Base-by-base conservation (phyloP, 805 yeast genomes). In the Cyberlindnera veronae region DNA sequence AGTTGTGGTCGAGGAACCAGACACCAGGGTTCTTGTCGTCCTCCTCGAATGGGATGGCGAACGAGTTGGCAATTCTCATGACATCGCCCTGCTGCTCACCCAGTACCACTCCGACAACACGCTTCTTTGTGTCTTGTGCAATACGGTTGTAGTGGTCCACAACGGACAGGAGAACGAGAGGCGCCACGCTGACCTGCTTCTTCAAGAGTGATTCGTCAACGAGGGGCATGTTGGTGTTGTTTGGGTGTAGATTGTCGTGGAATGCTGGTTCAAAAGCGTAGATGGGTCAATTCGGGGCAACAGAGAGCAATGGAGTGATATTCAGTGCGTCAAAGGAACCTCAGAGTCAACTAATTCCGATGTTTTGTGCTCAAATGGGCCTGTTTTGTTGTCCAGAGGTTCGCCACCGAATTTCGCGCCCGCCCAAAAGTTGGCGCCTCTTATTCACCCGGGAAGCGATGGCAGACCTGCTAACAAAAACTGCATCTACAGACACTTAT, bases 21-120 rank as follows among this genome's bases (percentile, higher is more conserved):
- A 95, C 96, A 16, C 80, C 81, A 3, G 95, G 77, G 62, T 88
- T 85, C 62, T 79, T 84, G 33, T 84, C 95, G 59, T 93, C 99
- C 62, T 93, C 99, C 66, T 93, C 99, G 60, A 93, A 93, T 1
- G 99, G 99, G 36, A 93, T 85, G 8, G 98, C 99, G 69, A 87
- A 93, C 19, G 95, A 84, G 67, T 93, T 93, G 39, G 96, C 79
- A 16, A 90, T 91, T 38, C 81, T 78, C 35, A 90, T 78, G 2
- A 66, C 63, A 38, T 69, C 69, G 3, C 44, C 43, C 5, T 45
- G 60, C 46, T 71, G 76, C 55, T 88, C 95, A 15, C 99, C 99
- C 39, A 93, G 71, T 39, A 93, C 78, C 31, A 89, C 97, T 44
- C 99, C 99, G 14, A 93, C 85, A 16, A 90, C 96, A 57, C 99